Percentiles rank a stretch among this genome's conserved stretches.
Conservation (phyloP, 1,284 basidiomycete species). For the Puccinia horiana region DNA sequence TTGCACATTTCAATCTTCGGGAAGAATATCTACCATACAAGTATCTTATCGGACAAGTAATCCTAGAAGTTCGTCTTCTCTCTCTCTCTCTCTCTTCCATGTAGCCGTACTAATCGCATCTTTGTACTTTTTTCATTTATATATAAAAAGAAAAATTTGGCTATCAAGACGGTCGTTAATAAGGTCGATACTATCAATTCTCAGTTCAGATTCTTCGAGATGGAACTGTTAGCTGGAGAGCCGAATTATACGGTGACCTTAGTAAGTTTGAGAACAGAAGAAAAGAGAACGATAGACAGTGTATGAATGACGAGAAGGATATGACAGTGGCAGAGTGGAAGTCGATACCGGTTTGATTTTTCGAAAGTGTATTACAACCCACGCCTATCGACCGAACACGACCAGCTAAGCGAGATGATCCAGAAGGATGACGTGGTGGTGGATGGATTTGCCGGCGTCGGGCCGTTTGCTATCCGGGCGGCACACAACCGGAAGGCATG, state of each 20-base stretch:
- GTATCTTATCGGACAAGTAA: conserved; percentile 82
- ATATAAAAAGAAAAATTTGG: conserved; percentile 72
- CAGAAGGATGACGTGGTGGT: conserved; percentile 74
- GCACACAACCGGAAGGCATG: conserved; percentile 78
- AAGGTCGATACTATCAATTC: conserved; percentile 85
- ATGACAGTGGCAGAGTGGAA: conserved; percentile 74
- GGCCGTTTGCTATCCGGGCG: conserved; percentile 91
- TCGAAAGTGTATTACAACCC: conserved; percentile 98
- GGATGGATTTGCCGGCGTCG: conserved; percentile 96
- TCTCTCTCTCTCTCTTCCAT: not conserved
- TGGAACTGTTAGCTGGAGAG: conserved; percentile 94
- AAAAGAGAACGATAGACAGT: not conserved
- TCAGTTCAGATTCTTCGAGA: conserved; percentile 88
- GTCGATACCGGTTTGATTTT: conserved; percentile 90
- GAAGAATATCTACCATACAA: conserved; percentile 90
- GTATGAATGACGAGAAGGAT: not conserved
- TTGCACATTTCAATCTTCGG: conserved; percentile 85
- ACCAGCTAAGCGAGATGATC: conserved; percentile 71
- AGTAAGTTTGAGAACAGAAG: conserved; percentile 63
- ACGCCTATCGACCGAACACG: conserved; percentile 85
- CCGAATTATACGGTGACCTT: conserved; percentile 80
- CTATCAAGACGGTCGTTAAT: conserved; percentile 87
- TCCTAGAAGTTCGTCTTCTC: conserved; percentile 72
- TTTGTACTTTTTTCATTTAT: not conserved
- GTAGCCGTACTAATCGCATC: not conserved